phyloP scores from a whole-genome alignment of 345 rosid species.

The Draba incana region DNA sequence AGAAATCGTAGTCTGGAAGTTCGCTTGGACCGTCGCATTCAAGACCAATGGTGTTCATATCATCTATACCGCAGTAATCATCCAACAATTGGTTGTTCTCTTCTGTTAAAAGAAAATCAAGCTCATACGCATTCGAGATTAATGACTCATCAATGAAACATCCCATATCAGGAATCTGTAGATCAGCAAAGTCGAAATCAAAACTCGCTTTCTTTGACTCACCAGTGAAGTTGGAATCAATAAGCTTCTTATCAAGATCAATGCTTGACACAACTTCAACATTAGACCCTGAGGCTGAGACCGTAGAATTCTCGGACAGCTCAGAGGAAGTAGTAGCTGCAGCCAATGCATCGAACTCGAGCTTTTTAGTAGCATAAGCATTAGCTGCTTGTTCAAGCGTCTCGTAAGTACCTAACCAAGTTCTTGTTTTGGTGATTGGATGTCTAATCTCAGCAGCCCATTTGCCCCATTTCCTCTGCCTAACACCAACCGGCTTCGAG shows the following conservation, averaged over 20 bases:
- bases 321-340: slow-evolving; percentile 28
- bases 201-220: slow-evolving; percentile 21
- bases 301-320: slow-evolving; percentile 18
- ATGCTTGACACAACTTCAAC: slow-evolving; percentile 43
- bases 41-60: slow-evolving; percentile 56
- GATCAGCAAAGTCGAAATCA: slow-evolving; percentile 45
- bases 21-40: slow-evolving; percentile 53
- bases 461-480: slow-evolving; percentile 97
- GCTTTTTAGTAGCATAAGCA: slow-evolving; percentile 74
- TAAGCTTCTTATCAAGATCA: slow-evolving; percentile 19
- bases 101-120: slow-evolving; percentile 50
- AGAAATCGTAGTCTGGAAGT: slow-evolving; percentile 83
- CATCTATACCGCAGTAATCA: slow-evolving; percentile 65
- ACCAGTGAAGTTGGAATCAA: slow-evolving; percentile 1
- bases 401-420: slow-evolving; percentile 88
- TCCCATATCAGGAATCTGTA: slow-evolving; percentile 55
- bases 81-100: slow-evolving; percentile 54
- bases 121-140: slow-evolving; percentile 41
- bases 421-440: slow-evolving; percentile 64
- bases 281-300: slow-evolving; percentile 51
- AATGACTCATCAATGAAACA: slow-evolving; percentile 47
- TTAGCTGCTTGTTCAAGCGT: slow-evolving; percentile 87
- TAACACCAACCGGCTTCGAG: slow-evolving; percentile 59
- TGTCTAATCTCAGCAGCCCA: slow-evolving; percentile 99
- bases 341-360: slow-evolving; percentile 63